Conservation (phyloP, 257 asterid species). For the Mentha longifolia region DNA sequence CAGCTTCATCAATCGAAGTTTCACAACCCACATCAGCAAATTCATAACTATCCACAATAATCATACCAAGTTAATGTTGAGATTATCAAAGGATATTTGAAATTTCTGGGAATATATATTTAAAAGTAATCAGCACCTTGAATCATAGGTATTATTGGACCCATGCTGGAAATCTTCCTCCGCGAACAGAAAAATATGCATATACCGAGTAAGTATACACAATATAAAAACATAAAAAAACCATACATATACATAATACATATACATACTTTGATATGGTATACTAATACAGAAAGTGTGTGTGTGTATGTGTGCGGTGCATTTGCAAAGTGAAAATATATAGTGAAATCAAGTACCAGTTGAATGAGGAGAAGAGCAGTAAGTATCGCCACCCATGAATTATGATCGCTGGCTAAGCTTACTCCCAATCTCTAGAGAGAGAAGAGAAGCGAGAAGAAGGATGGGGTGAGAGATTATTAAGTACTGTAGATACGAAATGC, state of each 20-base stretch:
- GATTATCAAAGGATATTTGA: too few relatives aligned
- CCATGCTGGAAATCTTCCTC: conserved; percentile 41
- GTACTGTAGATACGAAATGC: too few relatives aligned
- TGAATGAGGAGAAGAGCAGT: conserved; percentile 30
- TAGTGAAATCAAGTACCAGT: conserved; percentile 43
- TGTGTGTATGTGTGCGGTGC: not conserved
- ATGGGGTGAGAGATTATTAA: not conserved
- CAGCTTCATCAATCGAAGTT: conserved; percentile 39
- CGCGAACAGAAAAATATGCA: conserved; percentile 36
- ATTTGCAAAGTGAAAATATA: not conserved
- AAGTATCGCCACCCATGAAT: conserved; percentile 70
- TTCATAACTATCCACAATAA: conserved; percentile 32
- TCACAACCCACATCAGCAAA: conserved; percentile 5
- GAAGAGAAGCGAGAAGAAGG: not conserved
- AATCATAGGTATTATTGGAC: conserved; percentile 17
- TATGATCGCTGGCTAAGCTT: conserved; percentile 9
- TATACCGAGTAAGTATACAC: too few relatives aligned
- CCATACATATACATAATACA: too few relatives aligned
- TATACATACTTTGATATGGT: not conserved
- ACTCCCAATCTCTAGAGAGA: conserved; percentile 18
- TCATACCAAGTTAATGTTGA: not conserved
- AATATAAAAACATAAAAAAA: not conserved
- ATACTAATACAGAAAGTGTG: too few relatives aligned
- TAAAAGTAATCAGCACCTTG: conserved; percentile 40
- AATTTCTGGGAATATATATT: not conserved